Percentiles rank a stretch among this genome's conserved stretches.
phyloP scores from a whole-genome alignment of 257 asterid species.

The Prunella vulgaris region DNA sequence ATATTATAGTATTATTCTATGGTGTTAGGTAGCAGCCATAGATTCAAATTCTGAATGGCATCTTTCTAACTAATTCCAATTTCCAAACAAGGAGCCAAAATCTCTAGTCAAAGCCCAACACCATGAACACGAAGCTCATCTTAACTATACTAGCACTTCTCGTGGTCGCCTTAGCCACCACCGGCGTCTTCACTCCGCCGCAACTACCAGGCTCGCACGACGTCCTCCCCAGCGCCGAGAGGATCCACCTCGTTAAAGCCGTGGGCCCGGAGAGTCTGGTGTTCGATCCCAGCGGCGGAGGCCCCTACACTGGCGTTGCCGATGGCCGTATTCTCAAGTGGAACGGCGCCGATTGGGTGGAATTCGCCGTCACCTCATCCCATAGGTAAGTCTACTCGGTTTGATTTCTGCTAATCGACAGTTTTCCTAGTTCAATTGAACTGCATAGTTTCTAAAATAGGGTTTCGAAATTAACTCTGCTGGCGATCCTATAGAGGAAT shows the following conservation, averaged over 20 bases:
- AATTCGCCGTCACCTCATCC: slow-evolving; percentile 62
- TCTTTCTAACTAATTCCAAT: no score
- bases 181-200: slow-evolving; percentile 39
- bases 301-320: slow-evolving; percentile 78
- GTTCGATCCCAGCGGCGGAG: slow-evolving; percentile 58
- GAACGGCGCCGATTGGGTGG: slow-evolving; percentile 46
- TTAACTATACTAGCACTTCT: slow-evolving; percentile 29
- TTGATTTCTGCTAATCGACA: not conserved
- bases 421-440: not conserved
- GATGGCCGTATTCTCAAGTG: slow-evolving; percentile 64
- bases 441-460: not conserved
- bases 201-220: slow-evolving; percentile 36
- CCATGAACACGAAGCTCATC: slow-evolving; percentile 40
- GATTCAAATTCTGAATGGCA: no score
- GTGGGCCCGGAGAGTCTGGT: slow-evolving; percentile 70
- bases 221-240: slow-evolving; percentile 35
- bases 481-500: not conserved
- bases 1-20: no score
- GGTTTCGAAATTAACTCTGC: not conserved
- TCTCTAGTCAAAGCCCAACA: not conserved
- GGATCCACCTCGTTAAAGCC: slow-evolving; percentile 41
- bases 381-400: slow-evolving; percentile 34
- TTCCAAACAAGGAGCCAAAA: no score
- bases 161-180: slow-evolving; percentile 33
- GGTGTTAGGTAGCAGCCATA: not conserved